Percentiles rank a stretch among this genome's conserved stretches.
Conservation (phyloP, 2,329 filamentous ascomycete genomes). For the Orbilia ellipsospora region DNA sequence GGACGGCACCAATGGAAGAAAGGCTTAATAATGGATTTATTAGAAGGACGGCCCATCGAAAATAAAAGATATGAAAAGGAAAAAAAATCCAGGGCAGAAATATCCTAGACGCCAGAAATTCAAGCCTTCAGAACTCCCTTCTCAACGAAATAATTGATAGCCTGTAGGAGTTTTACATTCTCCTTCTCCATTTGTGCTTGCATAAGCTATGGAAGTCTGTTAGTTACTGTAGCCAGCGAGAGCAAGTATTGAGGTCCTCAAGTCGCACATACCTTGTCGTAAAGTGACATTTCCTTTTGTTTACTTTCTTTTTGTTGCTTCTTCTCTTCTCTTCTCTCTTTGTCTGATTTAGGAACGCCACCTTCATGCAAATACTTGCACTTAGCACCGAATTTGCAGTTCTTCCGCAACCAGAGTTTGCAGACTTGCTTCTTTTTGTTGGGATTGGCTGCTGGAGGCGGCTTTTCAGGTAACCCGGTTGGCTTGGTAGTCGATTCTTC, state of each 20-base stretch:
- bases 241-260: neutral
- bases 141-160: constrained; percentile 52
- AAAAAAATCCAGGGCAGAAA: neutral
- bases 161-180: constrained; percentile 49
- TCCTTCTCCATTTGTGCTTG: constrained; percentile 54
- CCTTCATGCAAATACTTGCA: constrained; percentile 54
- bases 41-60: neutral
- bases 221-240: constrained; percentile 14
- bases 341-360: constrained; percentile 51
- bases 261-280: constrained; percentile 45
- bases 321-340: constrained; percentile 51
- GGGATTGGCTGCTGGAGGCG: constrained; percentile 32
- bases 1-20: neutral
- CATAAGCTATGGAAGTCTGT: constrained; percentile 33
- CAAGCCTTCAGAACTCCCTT: constrained; percentile 45
- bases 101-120: constrained; percentile 7
- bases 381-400: constrained; percentile 52
- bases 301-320: constrained; percentile 50
- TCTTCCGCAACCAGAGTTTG: constrained; percentile 51
- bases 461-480: constrained; percentile 46
- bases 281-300: constrained; percentile 44
- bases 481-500: constrained; percentile 44
- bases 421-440: constrained; percentile 52
- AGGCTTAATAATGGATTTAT: constrained; percentile 7
- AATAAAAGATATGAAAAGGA: neutral